These are phyloP conservation scores for Pseudognaphalium luteoalbum DNA, from an alignment of 129 eudicot genomes.

Conservation along the genomic window DNA sequence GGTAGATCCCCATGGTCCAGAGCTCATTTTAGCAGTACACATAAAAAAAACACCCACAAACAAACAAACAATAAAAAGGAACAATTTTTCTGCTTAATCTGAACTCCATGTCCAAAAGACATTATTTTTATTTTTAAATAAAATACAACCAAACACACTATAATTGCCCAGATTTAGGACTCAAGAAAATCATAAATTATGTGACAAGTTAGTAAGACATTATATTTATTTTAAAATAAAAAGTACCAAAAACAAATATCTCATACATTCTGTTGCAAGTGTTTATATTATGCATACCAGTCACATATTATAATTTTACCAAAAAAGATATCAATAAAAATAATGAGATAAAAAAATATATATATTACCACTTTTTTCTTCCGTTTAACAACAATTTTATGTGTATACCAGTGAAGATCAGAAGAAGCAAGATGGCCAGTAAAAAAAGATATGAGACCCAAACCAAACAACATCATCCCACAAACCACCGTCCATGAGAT, in stretches of 20 bases:
- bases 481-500: constrained; percentile 78
- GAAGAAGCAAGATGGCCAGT: constrained; percentile 71
- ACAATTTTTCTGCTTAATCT: background rate
- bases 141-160: background rate
- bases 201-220: background rate
- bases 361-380: constrained; percentile 53
- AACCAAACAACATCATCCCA: constrained; percentile 70
- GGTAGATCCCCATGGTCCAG: constrained; percentile 8
- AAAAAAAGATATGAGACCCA: constrained; percentile 72
- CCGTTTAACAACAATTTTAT: constrained; percentile 55
- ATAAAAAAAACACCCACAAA: constrained; percentile 6
- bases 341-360: background rate
- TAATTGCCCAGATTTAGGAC: background rate
- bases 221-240: no score
- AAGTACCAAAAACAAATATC: background rate
- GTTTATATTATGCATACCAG: background rate
- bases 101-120: constrained; percentile 15
- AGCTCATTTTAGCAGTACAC: constrained; percentile 4
- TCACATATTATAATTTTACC: no score
- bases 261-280: constrained; percentile 6
- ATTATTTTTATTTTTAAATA: no score
- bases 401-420: constrained; percentile 81
- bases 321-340: background rate
- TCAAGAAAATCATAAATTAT: constrained; percentile 2
- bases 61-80: constrained; percentile 8